Evolutionary conservation across 495 filamentous ascomycete species (phyloP).

Genomic region (Acidomyces sp.): DNA sequence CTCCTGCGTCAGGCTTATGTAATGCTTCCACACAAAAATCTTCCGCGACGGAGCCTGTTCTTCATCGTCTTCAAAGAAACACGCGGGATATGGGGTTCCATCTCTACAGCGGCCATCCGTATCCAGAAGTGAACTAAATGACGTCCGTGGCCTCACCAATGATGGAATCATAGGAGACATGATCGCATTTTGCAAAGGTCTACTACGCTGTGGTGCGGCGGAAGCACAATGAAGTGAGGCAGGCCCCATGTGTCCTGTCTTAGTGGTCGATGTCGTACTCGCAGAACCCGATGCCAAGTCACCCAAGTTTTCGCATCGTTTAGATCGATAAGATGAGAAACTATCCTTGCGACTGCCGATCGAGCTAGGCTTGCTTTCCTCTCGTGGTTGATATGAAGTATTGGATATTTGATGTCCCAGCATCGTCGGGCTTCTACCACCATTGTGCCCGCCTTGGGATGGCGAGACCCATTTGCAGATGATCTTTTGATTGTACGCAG

Average conservation of each 20-base stretch:
- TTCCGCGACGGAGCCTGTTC: slow-evolving; percentile 10
- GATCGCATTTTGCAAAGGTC: slow-evolving; percentile 16
- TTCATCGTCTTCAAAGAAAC: slow-evolving; percentile 19
- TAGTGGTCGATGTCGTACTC: slow-evolving; percentile 1
- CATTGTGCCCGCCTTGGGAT: background rate
- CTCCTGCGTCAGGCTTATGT: slow-evolving; percentile 3
- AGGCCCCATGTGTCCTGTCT: background rate
- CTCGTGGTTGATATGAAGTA: slow-evolving; percentile 12
- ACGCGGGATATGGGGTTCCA: slow-evolving; percentile 12
- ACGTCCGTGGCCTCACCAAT: slow-evolving; percentile 6
- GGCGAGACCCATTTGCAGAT: background rate
- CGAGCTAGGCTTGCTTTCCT: slow-evolving; percentile 9
- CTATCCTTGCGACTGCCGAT: slow-evolving; percentile 15
- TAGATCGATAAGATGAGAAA: slow-evolving; percentile 10
- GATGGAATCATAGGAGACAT: slow-evolving; percentile 6
- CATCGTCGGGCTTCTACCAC: background rate
- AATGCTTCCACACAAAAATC: slow-evolving; percentile 10
- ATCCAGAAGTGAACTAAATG: slow-evolving; percentile 11
- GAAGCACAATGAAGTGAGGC: background rate
- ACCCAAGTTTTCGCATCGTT: slow-evolving; percentile 2
- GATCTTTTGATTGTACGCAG: background rate
- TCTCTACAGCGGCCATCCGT: background rate
- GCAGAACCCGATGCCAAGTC: slow-evolving; percentile 10
- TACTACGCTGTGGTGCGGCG: slow-evolving; percentile 6
- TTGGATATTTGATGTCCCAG: slow-evolving; percentile 2